Conservation (phyloP, 164 flowering plant species). For the Liriodendron chinense region DNA sequence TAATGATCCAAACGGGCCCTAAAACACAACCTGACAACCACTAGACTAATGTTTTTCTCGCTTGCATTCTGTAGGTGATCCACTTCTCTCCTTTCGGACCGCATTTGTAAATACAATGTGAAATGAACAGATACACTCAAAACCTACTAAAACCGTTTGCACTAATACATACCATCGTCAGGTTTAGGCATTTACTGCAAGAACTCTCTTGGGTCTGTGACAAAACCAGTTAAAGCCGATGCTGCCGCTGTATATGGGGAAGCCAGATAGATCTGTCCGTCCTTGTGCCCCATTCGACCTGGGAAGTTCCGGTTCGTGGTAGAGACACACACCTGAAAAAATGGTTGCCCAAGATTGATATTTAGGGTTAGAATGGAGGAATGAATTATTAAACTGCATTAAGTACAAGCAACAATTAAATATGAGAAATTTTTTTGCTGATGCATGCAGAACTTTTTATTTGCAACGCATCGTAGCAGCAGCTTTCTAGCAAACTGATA, state of each 20-base stretch:
- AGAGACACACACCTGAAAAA: constrained; percentile 86
- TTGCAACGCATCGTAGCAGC: not conserved
- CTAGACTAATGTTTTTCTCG: too few species aligned
- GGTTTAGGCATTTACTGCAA: constrained; percentile 40
- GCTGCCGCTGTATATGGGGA: constrained; percentile 98
- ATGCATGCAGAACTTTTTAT: not conserved
- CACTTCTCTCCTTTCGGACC: too few species aligned
- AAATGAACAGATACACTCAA: too few species aligned
- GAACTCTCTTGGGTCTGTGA: constrained; percentile 92
- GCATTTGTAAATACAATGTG: too few species aligned
- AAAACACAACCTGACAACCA: too few species aligned
- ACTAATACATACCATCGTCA: not conserved
- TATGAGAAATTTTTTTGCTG: not conserved
- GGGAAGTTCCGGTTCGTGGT: constrained; percentile 98
- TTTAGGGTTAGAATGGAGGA: not conserved
- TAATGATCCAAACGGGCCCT: too few species aligned
- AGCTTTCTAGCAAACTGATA: not conserved
- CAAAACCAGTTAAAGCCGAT: constrained; percentile 93
- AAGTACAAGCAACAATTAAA: not conserved
- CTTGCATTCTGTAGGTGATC: too few species aligned
- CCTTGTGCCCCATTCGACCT: constrained; percentile 86
- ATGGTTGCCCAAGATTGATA: not conserved
- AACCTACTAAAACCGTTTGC: not conserved
- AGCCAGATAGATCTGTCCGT: constrained; percentile 74
- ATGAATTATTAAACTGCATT: not conserved